These are phyloP conservation scores for Sphaceloma murrayae DNA, from an alignment of 2,329 filamentous ascomycete species.

Conservation along the genomic window DNA sequence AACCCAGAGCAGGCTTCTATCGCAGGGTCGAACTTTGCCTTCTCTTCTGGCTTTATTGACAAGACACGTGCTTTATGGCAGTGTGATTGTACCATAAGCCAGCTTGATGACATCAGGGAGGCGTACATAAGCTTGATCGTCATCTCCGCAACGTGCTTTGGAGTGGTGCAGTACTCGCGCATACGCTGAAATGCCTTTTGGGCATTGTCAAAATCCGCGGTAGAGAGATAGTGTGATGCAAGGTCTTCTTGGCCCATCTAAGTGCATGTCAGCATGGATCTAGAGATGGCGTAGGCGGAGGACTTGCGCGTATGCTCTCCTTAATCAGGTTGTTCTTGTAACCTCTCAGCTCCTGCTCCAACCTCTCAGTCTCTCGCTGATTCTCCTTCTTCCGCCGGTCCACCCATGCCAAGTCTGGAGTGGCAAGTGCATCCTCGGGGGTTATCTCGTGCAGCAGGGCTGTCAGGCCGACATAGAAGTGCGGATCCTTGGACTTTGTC, in stretches of 20 bases:
- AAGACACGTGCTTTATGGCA: constrained; percentile 39
- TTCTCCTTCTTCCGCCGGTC: constrained; percentile 57
- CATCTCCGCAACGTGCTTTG: constrained; percentile 75
- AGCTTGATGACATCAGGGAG: constrained; percentile 66
- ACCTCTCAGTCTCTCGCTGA: constrained; percentile 58
- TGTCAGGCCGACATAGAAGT: constrained; percentile 60
- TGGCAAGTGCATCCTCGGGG: constrained; percentile 58
- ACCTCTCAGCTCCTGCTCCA: constrained; percentile 76
- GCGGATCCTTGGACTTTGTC: constrained; percentile 63
- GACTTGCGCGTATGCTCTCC: constrained; percentile 81
- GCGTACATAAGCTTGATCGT: constrained; percentile 68
- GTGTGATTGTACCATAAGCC: constrained; percentile 48
- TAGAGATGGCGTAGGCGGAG: constrained; percentile 2
- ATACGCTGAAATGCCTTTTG: constrained; percentile 74
- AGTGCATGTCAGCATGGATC: constrained; percentile 4
- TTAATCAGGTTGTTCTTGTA: constrained; percentile 98
- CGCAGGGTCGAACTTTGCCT: constrained; percentile 52
- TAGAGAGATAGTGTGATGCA: constrained; percentile 70
- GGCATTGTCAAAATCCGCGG: constrained; percentile 55
- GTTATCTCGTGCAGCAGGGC: constrained; percentile 53
- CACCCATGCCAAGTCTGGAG: constrained; percentile 65
- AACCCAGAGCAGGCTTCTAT: constrained; percentile 54
- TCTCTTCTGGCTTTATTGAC: constrained; percentile 47
- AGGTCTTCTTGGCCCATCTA: constrained; percentile 94
- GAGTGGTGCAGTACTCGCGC: constrained; percentile 79